These are phyloP conservation scores for Scorias spongiosa DNA, from an alignment of 2,329 filamentous ascomycete genomes.

Conservation along the genomic window DNA sequence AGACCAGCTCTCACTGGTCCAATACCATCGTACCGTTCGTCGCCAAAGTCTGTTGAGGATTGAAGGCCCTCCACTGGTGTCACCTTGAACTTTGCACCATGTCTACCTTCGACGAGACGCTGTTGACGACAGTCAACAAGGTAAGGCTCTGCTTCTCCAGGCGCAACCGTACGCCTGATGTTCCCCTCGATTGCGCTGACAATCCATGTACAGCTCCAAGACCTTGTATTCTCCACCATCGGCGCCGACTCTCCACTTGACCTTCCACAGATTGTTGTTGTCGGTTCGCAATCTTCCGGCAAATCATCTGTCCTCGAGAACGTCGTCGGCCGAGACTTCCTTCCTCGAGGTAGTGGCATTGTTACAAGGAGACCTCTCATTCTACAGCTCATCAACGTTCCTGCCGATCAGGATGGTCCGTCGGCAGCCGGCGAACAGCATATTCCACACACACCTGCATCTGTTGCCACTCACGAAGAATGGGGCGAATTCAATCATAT, in stretches of 20 bases:
- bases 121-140: constrained; percentile 91
- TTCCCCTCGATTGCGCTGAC: too few relatives aligned
- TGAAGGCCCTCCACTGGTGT: too few relatives aligned
- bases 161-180: too few relatives aligned
- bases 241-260: constrained; percentile 87
- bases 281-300: constrained; percentile 93
- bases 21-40: too few relatives aligned
- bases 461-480: constrained; percentile 49
- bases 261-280: constrained; percentile 95
- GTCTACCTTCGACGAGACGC: constrained; percentile 89
- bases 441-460: constrained; percentile 63
- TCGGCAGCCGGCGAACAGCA: constrained; percentile 48
- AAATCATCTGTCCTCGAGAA: constrained; percentile 98
- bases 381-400: constrained; percentile 94
- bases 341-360: constrained; percentile 91
- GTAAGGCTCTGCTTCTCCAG: background rate
- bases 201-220: constrained; percentile 44
- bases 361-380: constrained; percentile 89
- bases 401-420: constrained; percentile 50
- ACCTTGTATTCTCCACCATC: constrained; percentile 98
- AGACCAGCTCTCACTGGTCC: too few relatives aligned
- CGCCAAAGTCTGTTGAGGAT: too few relatives aligned
- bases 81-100: constrained; percentile 32
- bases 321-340: constrained; percentile 92
- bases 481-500: constrained; percentile 98